Evolutionary conservation across 768 basidiomycete genomes (phyloP), one percentile per base, ranked within the genome.

Genomic region (Suillus ampliporus): DNA sequence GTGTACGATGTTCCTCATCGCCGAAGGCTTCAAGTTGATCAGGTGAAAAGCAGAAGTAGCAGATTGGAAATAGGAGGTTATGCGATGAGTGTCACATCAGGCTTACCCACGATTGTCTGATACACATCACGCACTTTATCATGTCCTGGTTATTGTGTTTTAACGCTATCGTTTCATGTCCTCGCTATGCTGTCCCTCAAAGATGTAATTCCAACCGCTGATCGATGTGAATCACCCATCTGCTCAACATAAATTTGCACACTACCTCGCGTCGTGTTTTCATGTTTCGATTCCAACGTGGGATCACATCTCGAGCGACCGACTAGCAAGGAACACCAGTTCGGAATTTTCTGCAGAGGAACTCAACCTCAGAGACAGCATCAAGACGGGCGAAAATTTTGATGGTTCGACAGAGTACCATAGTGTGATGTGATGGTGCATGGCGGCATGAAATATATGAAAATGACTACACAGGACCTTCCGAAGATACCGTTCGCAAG

Each of bases 391-490:
- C 35, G 53, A 56, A 9, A 23, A 17, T 56, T 56, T 56, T 56
- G 53, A 56, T 17, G 37, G 17, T 19, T 43, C 19, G 19, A 43
- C 19, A 43, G 17, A 26, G 53, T 54, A 26, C n/a, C 53, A 56
- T 56, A 56, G 37, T 56, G 54, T 17, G 38, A 23, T 38, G 54
- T 28, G 37, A 56, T 56, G 37, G 17, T 56, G 53, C 38, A 56
- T 56, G 54, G 23, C 54, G 54, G 38, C 54, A 56, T 56, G 54
- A 40, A 38, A 56, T 56, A 35, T 35, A 35, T 40, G 38, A 26
- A 40, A 56, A 56, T 17, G n/a, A 40, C 38, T 56, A 56, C 54
- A 56, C 38, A 56, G 38, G 38, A 56, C 17, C 54, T 28, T 54
- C 53, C 21, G 21, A 37, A 23, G 37, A 54, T 23, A 54, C 19